Evolutionary conservation across 2,329 filamentous ascomycete species (phyloP).

Genomic region (Dactylellina sp.): DNA sequence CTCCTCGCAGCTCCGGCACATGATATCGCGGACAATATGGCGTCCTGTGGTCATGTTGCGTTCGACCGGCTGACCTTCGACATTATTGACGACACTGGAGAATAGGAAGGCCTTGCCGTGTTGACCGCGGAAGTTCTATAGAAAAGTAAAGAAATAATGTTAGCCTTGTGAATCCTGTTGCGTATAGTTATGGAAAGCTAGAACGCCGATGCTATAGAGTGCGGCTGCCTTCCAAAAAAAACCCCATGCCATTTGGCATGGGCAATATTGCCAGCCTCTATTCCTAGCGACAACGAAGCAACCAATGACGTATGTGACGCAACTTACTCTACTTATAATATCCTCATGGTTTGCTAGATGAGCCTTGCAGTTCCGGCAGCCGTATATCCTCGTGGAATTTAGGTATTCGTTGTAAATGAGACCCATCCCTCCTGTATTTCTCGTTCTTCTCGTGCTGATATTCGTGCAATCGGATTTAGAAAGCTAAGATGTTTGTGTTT

Average conservation of each 20-base stretch:
- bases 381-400: conserved; percentile 86
- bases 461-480: neutral
- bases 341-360: conserved; percentile 95
- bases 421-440: conserved; percentile 72
- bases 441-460: conserved; percentile 1
- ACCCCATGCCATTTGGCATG: no score
- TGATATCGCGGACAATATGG: conserved; percentile 93
- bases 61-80: conserved; percentile 84
- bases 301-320: neutral
- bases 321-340: conserved; percentile 87
- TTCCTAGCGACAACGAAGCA: neutral
- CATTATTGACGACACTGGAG: conserved; percentile 91
- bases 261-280: no score
- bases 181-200: no score
- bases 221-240: no score
- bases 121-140: conserved; percentile 95
- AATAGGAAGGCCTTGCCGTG: conserved; percentile 99
- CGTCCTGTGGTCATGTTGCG: conserved; percentile 98
- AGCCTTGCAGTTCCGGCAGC: conserved; percentile 93
- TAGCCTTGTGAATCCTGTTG: neutral
- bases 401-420: conserved; percentile 93
- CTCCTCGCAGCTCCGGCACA: conserved; percentile 89
- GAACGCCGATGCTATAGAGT: no score
- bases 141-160: neutral
- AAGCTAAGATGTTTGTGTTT: neutral